Evolutionary conservation across 768 basidiomycete genomes (phyloP).

Genomic region (Fomitopsis serialis): DNA sequence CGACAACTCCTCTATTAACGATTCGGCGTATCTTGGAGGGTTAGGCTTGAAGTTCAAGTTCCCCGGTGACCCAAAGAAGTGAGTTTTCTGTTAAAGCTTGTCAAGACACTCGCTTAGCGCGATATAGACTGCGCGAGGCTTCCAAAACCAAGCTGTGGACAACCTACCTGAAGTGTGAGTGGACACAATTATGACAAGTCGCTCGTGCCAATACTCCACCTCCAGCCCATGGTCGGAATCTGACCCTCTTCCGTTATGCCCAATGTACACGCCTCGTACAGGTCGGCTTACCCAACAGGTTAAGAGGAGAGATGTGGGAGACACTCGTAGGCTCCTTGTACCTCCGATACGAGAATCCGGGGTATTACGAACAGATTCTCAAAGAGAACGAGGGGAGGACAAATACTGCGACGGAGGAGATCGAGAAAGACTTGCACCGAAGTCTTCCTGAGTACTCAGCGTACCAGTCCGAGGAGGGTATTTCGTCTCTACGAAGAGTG

Average conservation of each 20-base stretch:
- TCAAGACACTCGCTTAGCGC: background rate
- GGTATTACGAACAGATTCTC: conserved; percentile 71
- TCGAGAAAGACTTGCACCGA: conserved; percentile 96
- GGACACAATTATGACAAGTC: background rate
- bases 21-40: conserved; percentile 67
- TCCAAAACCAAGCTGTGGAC: conserved; percentile 97
- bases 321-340: conserved; percentile 91
- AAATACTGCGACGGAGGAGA: conserved; percentile 92
- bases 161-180: conserved; percentile 72
- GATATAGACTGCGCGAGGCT: conserved; percentile 70
- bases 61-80: conserved; percentile 92
- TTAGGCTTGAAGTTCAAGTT: conserved; percentile 82
- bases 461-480: conserved; percentile 88
- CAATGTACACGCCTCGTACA: conserved; percentile 96
- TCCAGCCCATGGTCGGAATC: conserved; percentile 84
- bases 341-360: conserved; percentile 83
- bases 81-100: conserved; percentile 18
- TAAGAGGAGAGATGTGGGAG: conserved; percentile 98
- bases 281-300: conserved; percentile 90
- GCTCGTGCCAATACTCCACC: conserved; percentile 2
- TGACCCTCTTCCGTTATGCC: conserved; percentile 94
- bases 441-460: conserved; percentile 96
- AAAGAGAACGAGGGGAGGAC: conserved; percentile 73
- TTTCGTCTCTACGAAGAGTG: conserved; percentile 79
- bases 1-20: conserved; percentile 35